Percentiles rank a stretch among this genome's conserved stretches.
phyloP scores from a whole-genome alignment of 1,284 basidiomycete genomes.

The Takashimella tepidaria region DNA sequence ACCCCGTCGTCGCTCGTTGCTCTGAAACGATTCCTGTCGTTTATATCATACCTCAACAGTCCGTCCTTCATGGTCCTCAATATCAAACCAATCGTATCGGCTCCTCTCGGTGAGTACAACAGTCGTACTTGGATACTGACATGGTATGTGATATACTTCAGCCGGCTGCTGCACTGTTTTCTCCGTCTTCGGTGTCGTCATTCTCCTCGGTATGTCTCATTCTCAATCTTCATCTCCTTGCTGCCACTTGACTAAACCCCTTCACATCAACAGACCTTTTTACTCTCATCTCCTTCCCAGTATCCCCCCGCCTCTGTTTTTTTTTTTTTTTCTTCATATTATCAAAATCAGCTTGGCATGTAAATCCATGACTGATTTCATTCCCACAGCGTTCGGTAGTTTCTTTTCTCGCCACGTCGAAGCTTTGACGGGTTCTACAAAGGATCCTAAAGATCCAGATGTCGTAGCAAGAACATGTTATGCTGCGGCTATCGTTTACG shows the following conservation, averaged over 20 bases:
- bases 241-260: no score
- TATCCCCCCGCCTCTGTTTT: background rate
- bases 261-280: no score
- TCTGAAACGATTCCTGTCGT: no score
- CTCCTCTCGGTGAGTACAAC: constrained; percentile 42
- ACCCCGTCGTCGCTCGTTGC: no score
- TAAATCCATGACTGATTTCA: background rate
- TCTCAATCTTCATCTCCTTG: no score
- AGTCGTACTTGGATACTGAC: background rate
- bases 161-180: constrained; percentile 54
- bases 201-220: constrained; percentile 47
- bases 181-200: constrained; percentile 52
- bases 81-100: constrained; percentile 47
- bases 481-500: constrained; percentile 51
- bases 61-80: constrained; percentile 26
- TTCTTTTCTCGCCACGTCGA: constrained; percentile 44
- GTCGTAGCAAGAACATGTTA: constrained; percentile 51
- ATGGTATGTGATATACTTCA: constrained; percentile 16
- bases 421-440: constrained; percentile 51
- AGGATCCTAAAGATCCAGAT: constrained; percentile 50
- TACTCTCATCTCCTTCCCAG: no score
- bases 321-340: background rate
- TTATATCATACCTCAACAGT: no score
- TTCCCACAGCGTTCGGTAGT: constrained; percentile 30
- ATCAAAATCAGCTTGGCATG: no score